Base-by-base conservation (phyloP, 208 protist genomes). In the Endotrypanum monterogeii region DNA sequence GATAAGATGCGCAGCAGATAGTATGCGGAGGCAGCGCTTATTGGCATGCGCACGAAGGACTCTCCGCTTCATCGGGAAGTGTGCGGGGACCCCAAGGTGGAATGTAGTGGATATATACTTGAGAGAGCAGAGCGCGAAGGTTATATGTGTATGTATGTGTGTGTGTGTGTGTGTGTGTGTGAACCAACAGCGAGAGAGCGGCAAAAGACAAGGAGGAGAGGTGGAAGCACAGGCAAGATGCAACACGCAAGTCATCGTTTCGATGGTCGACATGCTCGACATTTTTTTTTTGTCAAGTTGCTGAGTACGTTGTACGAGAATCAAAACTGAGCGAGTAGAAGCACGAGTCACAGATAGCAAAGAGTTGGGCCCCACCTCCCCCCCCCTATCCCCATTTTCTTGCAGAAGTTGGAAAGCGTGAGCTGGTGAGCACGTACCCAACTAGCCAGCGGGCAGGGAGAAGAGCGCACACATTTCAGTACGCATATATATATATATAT, bases 21-120 rank as follows among this genome's bases (percentile, higher is more conserved):
- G 52, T 8, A 90, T 56, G 28, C 91, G 87, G 16, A 96, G 80
- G 63, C 83, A 78, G 5, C 83, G 83, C 84, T 96, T 96, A 82
- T 96, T 96, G 35, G 81, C 82, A 76, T 96, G 91, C 37, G 85
- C 86, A 32, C 91, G 91, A 28, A 88, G 77, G 20, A 96, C 91
- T 51, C 91, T 78, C 32, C 91, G 83, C 82, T 96, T 96, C 91
- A 96, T 96, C 11, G 30, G 1, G 11, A 32, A 41, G 66, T 20
- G 7, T 58, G 18, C 6, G 32, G 23, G 7, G 30, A 16, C 39
- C 0, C 32, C 5, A 0, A 41, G 16, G 63, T 12, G 12, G 63
- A 16, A 39, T 25, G 11, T 68, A 25, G 14, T 23, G 6, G 44
- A 28, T 3, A 28, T 2, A 48, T 37, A 48, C 63, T 11, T n/a